Evolutionary conservation across 495 filamentous ascomycete genomes (phyloP).

Genomic region (Penicillium roqueforti): DNA sequence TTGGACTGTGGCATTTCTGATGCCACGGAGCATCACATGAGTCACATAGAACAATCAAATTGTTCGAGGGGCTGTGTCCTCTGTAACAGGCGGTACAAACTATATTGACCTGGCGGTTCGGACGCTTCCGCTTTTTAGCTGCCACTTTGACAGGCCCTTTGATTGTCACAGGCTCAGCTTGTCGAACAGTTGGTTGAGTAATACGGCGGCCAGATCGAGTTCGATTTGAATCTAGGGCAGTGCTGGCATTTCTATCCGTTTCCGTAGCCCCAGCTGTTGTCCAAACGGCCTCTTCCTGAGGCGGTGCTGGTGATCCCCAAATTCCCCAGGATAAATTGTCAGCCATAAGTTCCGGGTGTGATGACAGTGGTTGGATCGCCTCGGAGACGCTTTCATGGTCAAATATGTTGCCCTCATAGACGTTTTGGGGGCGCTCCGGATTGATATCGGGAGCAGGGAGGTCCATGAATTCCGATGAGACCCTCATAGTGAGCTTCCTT

Average conservation of each 20-base stretch:
- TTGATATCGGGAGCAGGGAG: neutral
- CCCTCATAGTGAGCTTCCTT: neutral
- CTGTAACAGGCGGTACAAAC: constrained; percentile 77
- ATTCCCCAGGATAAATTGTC: neutral
- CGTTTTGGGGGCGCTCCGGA: neutral
- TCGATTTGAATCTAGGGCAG: neutral
- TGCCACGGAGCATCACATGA: constrained; percentile 87
- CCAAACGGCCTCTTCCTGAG: neutral
- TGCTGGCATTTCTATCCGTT: neutral
- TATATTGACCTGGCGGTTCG: constrained; percentile 39
- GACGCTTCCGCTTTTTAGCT: constrained; percentile 40
- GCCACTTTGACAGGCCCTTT: neutral
- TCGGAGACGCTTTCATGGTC: neutral
- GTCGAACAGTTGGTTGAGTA: neutral
- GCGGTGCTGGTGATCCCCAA: neutral
- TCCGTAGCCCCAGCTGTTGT: neutral
- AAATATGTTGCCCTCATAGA: constrained; percentile 1
- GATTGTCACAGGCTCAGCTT: neutral
- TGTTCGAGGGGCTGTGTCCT: constrained; percentile 66
- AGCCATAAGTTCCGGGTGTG: neutral
- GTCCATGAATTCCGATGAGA: neutral
- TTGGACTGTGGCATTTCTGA: constrained; percentile 84
- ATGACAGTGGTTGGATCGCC: neutral
- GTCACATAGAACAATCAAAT: constrained; percentile 94
- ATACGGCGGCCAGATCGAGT: constrained; percentile 6